These are phyloP conservation scores for Hypericum androsaemum DNA, from an alignment of 345 rosid species.

Conservation along the genomic window DNA sequence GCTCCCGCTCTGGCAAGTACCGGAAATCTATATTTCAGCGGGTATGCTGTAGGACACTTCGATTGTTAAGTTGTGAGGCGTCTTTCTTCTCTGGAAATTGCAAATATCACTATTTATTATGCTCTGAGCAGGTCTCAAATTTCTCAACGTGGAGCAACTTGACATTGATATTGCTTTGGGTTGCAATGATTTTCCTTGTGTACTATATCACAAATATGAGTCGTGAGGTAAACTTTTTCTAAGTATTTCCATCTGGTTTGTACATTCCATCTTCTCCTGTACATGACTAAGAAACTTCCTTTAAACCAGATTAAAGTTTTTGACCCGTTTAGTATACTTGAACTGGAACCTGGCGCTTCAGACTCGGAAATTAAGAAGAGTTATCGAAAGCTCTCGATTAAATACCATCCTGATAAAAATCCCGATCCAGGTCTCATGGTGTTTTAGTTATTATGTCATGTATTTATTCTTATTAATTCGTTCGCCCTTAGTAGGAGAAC, in stretches of 20 bases:
- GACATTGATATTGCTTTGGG: slow-evolving; percentile 78
- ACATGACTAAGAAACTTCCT: background rate
- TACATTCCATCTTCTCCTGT: too few relatives aligned
- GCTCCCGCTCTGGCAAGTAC: slow-evolving; percentile 75
- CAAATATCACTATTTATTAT: background rate
- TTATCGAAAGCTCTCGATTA: slow-evolving; percentile 79
- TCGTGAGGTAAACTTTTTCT: slow-evolving; percentile 43
- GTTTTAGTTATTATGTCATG: slow-evolving; percentile 20
- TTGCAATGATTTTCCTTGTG: slow-evolving; percentile 72
- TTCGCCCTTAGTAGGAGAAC: background rate
- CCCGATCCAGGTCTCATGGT: slow-evolving; percentile 87
- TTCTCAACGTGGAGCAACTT: slow-evolving; percentile 89
- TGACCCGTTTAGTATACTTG: slow-evolving; percentile 85
- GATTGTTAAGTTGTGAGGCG: background rate
- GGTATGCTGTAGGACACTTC: slow-evolving; percentile 25
- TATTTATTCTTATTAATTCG: slow-evolving; percentile 5
- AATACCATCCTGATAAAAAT: slow-evolving; percentile 97
- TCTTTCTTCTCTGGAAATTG: background rate
- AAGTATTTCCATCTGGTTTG: too few relatives aligned
- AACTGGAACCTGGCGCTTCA: slow-evolving; percentile 66
- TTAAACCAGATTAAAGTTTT: slow-evolving; percentile 63
- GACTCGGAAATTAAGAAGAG: slow-evolving; percentile 88
- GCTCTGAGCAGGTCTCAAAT: slow-evolving; percentile 64
- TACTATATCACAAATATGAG: slow-evolving; percentile 84
- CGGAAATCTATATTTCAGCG: slow-evolving; percentile 69